These are phyloP conservation scores for Kwoniella europaea DNA, from an alignment of 768 basidiomycete species.

Conservation along the genomic window DNA sequence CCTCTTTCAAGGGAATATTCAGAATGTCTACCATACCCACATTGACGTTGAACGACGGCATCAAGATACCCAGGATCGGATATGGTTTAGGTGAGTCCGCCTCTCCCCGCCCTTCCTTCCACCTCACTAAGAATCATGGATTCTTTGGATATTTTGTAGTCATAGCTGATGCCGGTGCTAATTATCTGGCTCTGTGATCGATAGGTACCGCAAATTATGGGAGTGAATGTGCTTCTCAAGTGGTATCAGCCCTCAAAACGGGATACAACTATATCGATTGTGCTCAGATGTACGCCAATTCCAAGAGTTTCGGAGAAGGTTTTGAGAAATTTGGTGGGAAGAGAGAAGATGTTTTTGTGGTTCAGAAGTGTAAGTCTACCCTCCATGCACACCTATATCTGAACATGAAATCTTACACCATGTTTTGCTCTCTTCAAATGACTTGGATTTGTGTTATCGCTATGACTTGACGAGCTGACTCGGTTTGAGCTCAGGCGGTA, in stretches of 20 bases:
- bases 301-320: constrained; percentile 39
- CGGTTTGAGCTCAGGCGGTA: constrained; percentile 2
- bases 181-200: background rate
- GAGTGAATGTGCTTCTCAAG: constrained; percentile 16
- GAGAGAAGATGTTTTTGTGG: constrained; percentile 63
- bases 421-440: too few species aligned
- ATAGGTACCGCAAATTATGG: constrained; percentile 34
- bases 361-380: constrained; percentile 51
- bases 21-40: constrained; percentile 25
- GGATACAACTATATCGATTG: constrained; percentile 53
- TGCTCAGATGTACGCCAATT: constrained; percentile 55
- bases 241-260: constrained; percentile 39
- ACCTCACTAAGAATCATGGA: background rate
- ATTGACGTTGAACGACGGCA: constrained; percentile 43
- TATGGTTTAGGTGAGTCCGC: constrained; percentile 33
- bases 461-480: background rate
- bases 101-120: background rate
- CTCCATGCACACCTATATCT: too few species aligned
- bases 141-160: background rate
- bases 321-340: constrained; percentile 35
- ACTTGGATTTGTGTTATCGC: background rate
- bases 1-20: background rate
- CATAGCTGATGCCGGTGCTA: background rate
- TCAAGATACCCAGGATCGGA: constrained; percentile 35
- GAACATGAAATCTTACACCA: too few species aligned